Percentiles rank a stretch among this genome's conserved stretches.
Conservation (phyloP, 768 basidiomycete genomes). For the Rhizopogon vesiculosus region DNA sequence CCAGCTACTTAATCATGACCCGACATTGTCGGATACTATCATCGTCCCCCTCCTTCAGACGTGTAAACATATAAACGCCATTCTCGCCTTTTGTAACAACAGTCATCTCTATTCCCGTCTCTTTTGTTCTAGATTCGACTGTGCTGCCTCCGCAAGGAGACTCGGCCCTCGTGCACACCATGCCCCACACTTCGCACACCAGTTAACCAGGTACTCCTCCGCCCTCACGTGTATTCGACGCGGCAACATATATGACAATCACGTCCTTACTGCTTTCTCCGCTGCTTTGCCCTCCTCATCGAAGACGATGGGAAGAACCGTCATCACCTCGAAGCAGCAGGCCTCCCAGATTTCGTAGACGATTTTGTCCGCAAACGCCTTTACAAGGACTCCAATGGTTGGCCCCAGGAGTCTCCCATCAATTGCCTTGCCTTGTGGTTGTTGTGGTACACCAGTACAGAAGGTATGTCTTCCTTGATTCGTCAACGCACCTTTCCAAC, state of each 20-base stretch:
- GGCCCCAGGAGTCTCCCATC: slow-evolving; percentile 49
- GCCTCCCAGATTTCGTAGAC: slow-evolving; percentile 42
- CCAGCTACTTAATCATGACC: slow-evolving; percentile 24
- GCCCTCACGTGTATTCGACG: slow-evolving; percentile 26
- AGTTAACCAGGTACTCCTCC: slow-evolving; percentile 30
- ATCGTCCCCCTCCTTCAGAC: slow-evolving; percentile 47
- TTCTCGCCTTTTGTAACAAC: slow-evolving; percentile 24
- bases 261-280: slow-evolving; percentile 35
- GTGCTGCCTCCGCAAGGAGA: slow-evolving; percentile 50
- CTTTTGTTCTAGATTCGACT: slow-evolving; percentile 55
- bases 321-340: slow-evolving; percentile 48
- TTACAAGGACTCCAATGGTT: slow-evolving; percentile 44
- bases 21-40: background rate
- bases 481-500: slow-evolving; percentile 4
- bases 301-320: slow-evolving; percentile 69
- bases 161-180: slow-evolving; percentile 36
- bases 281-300: slow-evolving; percentile 53
- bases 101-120: slow-evolving; percentile 46
- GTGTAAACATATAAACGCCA: slow-evolving; percentile 33
- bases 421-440: slow-evolving; percentile 59
- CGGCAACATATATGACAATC: slow-evolving; percentile 27
- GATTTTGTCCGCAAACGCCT: slow-evolving; percentile 41
- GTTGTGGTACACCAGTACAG: slow-evolving; percentile 55
- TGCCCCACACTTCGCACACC: slow-evolving; percentile 29
- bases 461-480: slow-evolving; percentile 30